These are phyloP conservation scores for Magnaporthales sp. DNA, from an alignment of 2,329 filamentous ascomycete species.

Conservation along the genomic window DNA sequence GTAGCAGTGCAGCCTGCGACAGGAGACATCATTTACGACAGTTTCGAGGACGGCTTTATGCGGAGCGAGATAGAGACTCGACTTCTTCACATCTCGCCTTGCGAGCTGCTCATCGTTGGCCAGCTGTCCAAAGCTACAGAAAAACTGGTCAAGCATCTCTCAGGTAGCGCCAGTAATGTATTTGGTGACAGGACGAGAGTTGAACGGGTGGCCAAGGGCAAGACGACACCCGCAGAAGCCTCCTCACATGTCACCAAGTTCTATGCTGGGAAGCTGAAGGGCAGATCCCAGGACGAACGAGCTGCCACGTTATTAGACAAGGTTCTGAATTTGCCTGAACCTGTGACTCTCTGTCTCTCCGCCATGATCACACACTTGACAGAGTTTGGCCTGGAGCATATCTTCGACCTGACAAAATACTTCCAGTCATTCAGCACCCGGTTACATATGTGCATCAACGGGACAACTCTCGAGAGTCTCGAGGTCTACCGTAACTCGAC, in stretches of 20 bases:
- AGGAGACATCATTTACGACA: slow-evolving; percentile 91
- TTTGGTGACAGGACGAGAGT: slow-evolving; percentile 87
- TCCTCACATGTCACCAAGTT: slow-evolving; percentile 88
- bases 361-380: slow-evolving; percentile 91
- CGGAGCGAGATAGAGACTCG: slow-evolving; percentile 90
- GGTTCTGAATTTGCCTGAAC: slow-evolving; percentile 74
- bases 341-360: slow-evolving; percentile 84
- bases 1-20: slow-evolving; percentile 93
- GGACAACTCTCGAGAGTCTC: slow-evolving; percentile 85
- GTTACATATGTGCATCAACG: slow-evolving; percentile 92
- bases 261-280: slow-evolving; percentile 78
- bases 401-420: slow-evolving; percentile 93
- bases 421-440: slow-evolving; percentile 92
- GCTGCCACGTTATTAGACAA: slow-evolving; percentile 69
- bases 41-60: slow-evolving; percentile 97
- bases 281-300: slow-evolving; percentile 42
- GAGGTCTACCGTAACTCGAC: slow-evolving; percentile 96
- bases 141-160: slow-evolving; percentile 83
- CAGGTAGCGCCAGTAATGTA: slow-evolving; percentile 80
- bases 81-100: slow-evolving; percentile 90
- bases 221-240: slow-evolving; percentile 75
- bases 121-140: slow-evolving; percentile 85
- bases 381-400: slow-evolving; percentile 89
- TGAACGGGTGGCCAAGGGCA: slow-evolving; percentile 66
- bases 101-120: slow-evolving; percentile 89